A percentile compares a stretch with the other conserved stretches of the same genome.
Evolutionary conservation across 768 basidiomycete genomes (phyloP).

Genomic region (Panus rudis): DNA sequence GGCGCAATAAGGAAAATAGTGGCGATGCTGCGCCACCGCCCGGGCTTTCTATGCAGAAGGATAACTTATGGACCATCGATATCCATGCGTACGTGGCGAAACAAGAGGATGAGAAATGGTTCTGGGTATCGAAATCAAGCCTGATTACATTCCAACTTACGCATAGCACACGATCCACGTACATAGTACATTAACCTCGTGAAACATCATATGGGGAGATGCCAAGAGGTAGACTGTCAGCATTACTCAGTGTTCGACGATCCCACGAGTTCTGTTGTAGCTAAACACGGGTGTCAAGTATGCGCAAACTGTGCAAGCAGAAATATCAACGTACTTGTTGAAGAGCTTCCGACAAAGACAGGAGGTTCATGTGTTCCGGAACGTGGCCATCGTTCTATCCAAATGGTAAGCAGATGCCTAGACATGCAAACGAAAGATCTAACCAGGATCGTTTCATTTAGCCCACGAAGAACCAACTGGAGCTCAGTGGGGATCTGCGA

Average conservation of each 20-base stretch:
- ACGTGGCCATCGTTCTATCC: slow-evolving; percentile 37
- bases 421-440: slow-evolving; percentile 14
- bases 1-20: too few species aligned
- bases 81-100: too few species aligned
- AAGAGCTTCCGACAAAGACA: slow-evolving; percentile 49
- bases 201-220: too few species aligned
- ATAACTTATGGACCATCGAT: too few species aligned
- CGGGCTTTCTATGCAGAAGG: too few species aligned
- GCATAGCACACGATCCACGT: too few species aligned
- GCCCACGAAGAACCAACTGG: slow-evolving; percentile 54
- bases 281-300: slow-evolving; percentile 26
- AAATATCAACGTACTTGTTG: slow-evolving; percentile 43
- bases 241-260: slow-evolving; percentile 27
- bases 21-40: too few species aligned
- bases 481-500: slow-evolving; percentile 71
- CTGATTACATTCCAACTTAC: too few species aligned
- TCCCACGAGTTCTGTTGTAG: slow-evolving; percentile 50
- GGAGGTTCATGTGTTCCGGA: slow-evolving; percentile 75
- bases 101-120: too few species aligned
- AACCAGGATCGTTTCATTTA: slow-evolving; percentile 59
- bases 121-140: too few species aligned
- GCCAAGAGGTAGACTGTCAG: slow-evolving; percentile 40
- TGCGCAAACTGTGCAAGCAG: slow-evolving; percentile 8
- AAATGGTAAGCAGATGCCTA: slow-evolving; percentile 1
- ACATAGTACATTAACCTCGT: too few species aligned